Base-by-base conservation (phyloP, 2,329 filamentous ascomycete genomes). In the Penicillium verrucosum region DNA sequence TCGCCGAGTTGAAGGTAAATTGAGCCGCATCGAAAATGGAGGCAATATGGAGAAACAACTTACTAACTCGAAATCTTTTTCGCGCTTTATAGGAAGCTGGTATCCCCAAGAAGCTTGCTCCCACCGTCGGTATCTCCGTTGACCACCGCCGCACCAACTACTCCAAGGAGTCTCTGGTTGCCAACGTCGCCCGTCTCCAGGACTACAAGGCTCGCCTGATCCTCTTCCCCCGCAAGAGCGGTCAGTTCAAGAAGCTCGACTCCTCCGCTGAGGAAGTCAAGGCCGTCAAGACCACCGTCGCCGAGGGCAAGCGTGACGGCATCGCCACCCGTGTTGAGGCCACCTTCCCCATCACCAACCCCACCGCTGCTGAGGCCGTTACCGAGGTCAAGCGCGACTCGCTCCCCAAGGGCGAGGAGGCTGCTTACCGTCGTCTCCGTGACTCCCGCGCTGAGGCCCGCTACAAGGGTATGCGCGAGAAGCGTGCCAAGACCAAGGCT, bases 171-270 rank as follows among this genome's bases (percentile, higher is more conserved):
- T 89, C 89, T 68, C 88, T 97, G 73, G 85, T 90, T 79, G 85
- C 85, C 85, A 99, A 99, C 82, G 93, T 99, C 73, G 89, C 89
- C 80, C 94, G 94, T 77, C 91, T 99, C 77, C 92, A 97, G 87
- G 91, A 91, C 78, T 99, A 96, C 92, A 90, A 89, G 84, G 86
- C 89, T 77, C 91, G 92, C 76, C 84, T 99, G 75, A 96, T 99
- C 79, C 86, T 99, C 78, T 97, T 99, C 86, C 94, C 94, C 77
- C 91, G 92, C 85, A 92, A 90, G 82, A 86, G 86, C 78, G 92
- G 92, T 82, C 87, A 94, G 82, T 86, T 88, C 82, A 97, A 96
- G 90, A 89, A 89, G 78, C 90, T 90, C 79, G 91, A 96, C 81
- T 88, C 88, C 65, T 83, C 88, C 79, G 90, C 90, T 77, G 89